Conservation (phyloP, 2,329 filamentous ascomycete genomes). For the Monilinia fructigena region DNA sequence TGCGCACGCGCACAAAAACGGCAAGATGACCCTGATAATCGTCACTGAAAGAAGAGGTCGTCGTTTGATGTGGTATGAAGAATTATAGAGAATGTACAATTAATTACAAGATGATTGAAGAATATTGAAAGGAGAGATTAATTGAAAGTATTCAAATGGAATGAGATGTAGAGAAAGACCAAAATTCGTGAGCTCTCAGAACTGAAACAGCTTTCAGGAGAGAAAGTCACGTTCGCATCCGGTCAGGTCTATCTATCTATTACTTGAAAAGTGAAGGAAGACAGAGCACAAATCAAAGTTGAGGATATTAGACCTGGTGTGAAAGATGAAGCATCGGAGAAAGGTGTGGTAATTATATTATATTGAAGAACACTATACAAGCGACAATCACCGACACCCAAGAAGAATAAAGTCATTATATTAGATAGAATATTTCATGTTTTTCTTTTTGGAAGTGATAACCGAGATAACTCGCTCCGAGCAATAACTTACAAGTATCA, state of each 20-base stretch:
- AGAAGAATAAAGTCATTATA: not conserved
- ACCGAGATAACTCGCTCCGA: conserved; percentile 3
- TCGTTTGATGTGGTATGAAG: not conserved
- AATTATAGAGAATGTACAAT: not conserved
- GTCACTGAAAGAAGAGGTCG: not conserved
- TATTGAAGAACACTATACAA: not conserved
- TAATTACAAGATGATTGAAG: not conserved
- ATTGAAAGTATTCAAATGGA: not conserved
- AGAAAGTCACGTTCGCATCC: not conserved
- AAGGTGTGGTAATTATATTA: not conserved
- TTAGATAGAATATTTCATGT: not conserved
- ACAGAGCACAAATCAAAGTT: not conserved
- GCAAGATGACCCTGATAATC: not conserved
- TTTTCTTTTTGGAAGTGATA: not conserved
- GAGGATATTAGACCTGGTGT: not conserved
- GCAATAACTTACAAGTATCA: conserved; percentile 8
- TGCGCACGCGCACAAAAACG: not conserved
- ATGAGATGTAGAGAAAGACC: not conserved
- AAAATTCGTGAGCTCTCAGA: not conserved
- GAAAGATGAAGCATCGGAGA: not conserved
- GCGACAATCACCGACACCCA: not conserved
- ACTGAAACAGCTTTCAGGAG: not conserved
- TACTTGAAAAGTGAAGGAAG: conserved; percentile 10
- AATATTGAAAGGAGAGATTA: not conserved
- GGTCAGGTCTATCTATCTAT: too few relatives aligned